Conservation (phyloP, 2,329 filamentous ascomycete species). For the Cadophora gregata region DNA sequence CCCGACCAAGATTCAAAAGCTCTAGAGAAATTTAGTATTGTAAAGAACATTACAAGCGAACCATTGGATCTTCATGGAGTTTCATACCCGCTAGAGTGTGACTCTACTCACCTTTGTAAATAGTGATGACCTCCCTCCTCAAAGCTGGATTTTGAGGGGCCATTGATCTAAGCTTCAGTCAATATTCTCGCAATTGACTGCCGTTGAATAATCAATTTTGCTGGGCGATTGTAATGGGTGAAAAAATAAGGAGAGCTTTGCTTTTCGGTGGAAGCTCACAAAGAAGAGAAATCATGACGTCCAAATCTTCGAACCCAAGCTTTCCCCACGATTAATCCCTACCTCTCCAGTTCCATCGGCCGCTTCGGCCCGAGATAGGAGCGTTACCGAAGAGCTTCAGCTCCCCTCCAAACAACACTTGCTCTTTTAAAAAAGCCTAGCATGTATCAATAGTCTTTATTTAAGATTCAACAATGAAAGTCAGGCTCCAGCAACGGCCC, state of each 20-base stretch:
- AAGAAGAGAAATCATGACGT: slow-evolving; percentile 6
- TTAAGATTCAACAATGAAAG: slow-evolving; percentile 26
- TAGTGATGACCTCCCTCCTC: slow-evolving; percentile 77
- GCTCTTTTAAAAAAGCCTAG: neutral
- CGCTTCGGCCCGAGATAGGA: slow-evolving; percentile 26
- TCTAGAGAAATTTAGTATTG: slow-evolving; percentile 58
- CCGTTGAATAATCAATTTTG: no score
- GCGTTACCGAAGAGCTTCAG: slow-evolving; percentile 15
- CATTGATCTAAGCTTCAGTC: neutral
- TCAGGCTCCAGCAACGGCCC: slow-evolving; percentile 9
- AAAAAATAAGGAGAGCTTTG: neutral
- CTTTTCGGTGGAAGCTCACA: neutral
- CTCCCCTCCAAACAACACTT: slow-evolving; percentile 15
- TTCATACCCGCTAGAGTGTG: neutral
- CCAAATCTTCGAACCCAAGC: neutral
- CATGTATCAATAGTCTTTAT: neutral
- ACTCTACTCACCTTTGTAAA: slow-evolving; percentile 79
- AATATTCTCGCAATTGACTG: neutral
- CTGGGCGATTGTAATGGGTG: neutral
- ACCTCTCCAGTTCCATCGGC: slow-evolving; percentile 18
- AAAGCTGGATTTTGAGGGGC: slow-evolving; percentile 52
- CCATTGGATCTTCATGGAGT: neutral
- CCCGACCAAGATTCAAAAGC: slow-evolving; percentile 80
- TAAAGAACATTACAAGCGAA: neutral
- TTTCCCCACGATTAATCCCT: slow-evolving; percentile 9